Evolutionary conservation across 257 asterid genomes (phyloP).

Genomic region (Solanum chmielewskii): DNA sequence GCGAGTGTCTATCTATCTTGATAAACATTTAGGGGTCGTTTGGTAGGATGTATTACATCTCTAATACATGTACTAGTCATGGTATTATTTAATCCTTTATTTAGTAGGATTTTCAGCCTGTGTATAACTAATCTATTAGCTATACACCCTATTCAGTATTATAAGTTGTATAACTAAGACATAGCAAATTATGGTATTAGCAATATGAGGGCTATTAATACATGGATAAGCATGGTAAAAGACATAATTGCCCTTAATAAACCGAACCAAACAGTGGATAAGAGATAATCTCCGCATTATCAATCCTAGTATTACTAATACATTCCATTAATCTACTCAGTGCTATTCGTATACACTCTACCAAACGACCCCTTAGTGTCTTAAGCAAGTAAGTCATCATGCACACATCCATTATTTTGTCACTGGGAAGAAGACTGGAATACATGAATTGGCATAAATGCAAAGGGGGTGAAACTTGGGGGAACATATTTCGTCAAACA

Average conservation of each 20-base stretch:
- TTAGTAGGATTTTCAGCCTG: background rate
- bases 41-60: background rate
- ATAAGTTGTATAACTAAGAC: background rate
- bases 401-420: background rate
- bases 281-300: background rate
- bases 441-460: background rate
- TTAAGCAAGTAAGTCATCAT: background rate
- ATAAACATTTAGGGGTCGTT: background rate
- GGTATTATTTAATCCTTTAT: background rate
- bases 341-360: background rate
- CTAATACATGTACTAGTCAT: background rate
- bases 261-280: background rate
- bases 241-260: background rate
- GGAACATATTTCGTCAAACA: background rate
- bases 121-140: background rate
- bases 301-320: background rate
- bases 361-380: background rate
- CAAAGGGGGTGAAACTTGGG: background rate
- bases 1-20: background rate
- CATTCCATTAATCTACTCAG: background rate
- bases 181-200: background rate
- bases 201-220: background rate
- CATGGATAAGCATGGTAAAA: background rate
- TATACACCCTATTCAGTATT: background rate
- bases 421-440: background rate